Base-by-base conservation (phyloP, 805 yeast species). In the Phaffomyces antillensis region DNA sequence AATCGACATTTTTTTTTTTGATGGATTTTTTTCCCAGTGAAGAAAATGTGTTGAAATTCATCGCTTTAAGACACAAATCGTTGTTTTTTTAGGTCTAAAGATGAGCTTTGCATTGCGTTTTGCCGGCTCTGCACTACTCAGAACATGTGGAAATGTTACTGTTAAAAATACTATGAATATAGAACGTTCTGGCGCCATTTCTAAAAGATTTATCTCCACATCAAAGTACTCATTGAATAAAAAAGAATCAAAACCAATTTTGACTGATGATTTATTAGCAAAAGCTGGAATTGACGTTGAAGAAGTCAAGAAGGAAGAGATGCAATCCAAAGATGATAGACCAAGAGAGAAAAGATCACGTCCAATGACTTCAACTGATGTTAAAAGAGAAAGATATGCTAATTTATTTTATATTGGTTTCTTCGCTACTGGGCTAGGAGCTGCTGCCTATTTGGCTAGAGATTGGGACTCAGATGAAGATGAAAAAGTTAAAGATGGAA, bases 391-490 rank as follows among this genome's bases (percentile, higher is more conserved):
- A 62, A 76, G 76, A 60, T 77, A 81, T 52, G 89, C 95, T 46
- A 85, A 81, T 60, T 67, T 83, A 66, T 79, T 85, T 57, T 86
- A 86, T 65, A 65, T 81, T 40, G 73, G 76, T 16, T 59, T 79
- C 24, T 60, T 73, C 10, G 70, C 77, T 15, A 63, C 66, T n/a
- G 59, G 67, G 31, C 47, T 74, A 10, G 73, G 82, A 25, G 80
- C 80, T 35, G 77, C 74, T 18, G 86, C 80, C 6, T 91, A 85
- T 64, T 62, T 87, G 67, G 76, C 84, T 40, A 79, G 99, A 62
- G 82, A 89, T 55, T 89, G 95, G 88, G 95, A 86, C 49, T 81
- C 77, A 26, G 80, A 71, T 40, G 95, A 83, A 52, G 86, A 86
- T 53, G 68, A 73, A 46, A 83, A 80, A 51, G 68, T 71, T 38